phyloP scores from a whole-genome alignment of 2,329 filamentous ascomycete genomes.

The Ophiocordyceps unilateralis region DNA sequence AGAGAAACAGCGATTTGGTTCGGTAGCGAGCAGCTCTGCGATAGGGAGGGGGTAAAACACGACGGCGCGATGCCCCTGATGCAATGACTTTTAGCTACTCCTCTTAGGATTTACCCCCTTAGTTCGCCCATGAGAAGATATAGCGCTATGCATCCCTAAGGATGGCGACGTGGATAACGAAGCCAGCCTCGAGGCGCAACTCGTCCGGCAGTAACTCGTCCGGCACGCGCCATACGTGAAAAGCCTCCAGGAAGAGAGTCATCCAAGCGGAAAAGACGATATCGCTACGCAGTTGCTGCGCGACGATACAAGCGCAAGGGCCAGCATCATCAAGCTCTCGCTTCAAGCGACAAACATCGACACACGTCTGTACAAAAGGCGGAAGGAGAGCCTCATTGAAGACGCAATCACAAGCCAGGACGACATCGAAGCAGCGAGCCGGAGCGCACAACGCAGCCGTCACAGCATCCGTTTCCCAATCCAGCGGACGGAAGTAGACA shows the following conservation, averaged over 20 bases:
- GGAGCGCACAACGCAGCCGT: constrained; percentile 20
- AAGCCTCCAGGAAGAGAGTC: constrained; percentile 43
- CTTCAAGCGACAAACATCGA: constrained; percentile 40
- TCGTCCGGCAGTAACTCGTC: constrained; percentile 41
- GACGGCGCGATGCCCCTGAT: background rate
- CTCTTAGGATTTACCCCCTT: background rate
- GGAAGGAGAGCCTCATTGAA: constrained; percentile 79
- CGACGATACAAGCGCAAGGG: constrained; percentile 61
- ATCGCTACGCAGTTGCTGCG: constrained; percentile 73
- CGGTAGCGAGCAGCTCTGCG: too few relatives aligned
- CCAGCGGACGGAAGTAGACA: constrained; percentile 43
- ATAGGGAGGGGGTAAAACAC: too few relatives aligned
- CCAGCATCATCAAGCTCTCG: constrained; percentile 4
- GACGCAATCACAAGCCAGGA: constrained; percentile 84
- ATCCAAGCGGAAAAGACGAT: constrained; percentile 79
- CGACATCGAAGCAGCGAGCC: constrained; percentile 42
- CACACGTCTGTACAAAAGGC: constrained; percentile 69
- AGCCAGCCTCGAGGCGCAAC: constrained; percentile 50
- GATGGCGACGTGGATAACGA: constrained; percentile 66
- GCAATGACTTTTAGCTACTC: background rate
- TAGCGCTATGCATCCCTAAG: constrained; percentile 21
- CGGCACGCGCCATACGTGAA: constrained; percentile 61
- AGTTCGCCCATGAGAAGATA: too few relatives aligned
- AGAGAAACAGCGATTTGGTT: too few relatives aligned
- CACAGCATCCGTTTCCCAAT: constrained; percentile 63